Evolutionary conservation across 179 eudicot genomes (phyloP).

Genomic region (Pouteria campechiana): DNA sequence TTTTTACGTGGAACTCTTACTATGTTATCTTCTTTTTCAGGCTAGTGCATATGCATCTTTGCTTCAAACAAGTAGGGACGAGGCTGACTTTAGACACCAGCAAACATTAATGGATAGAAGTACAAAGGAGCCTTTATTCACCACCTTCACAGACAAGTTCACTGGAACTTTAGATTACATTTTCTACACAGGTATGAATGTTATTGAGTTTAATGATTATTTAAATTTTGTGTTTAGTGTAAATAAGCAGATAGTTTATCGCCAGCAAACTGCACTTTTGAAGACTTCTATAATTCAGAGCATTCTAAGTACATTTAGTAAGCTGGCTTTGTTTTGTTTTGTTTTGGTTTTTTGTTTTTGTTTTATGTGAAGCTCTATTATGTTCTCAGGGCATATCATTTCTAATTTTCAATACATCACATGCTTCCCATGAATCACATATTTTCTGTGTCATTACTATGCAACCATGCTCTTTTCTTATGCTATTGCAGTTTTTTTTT

Average conservation of each 20-base stretch:
- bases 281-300: no score
- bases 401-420: no score
- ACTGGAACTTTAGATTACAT: constrained; percentile 20
- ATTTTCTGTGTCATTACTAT: no score
- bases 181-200: constrained; percentile 19
- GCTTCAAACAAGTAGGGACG: constrained; percentile 2
- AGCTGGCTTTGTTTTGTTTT: no score
- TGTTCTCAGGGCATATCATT: no score
- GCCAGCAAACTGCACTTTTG: background rate
- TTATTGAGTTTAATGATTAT: background rate
- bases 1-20: background rate
- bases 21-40: constrained; percentile 2
- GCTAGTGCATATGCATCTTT: constrained; percentile 20
- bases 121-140: constrained; percentile 11
- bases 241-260: background rate
- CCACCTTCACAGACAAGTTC: constrained; percentile 2
- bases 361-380: no score
- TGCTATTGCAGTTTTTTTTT: no score
- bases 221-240: background rate
- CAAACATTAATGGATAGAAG: constrained; percentile 4
- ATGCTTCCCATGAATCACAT: no score
- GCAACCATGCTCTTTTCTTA: no score
- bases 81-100: background rate
- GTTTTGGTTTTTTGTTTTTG: no score
- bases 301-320: no score